These are phyloP conservation scores for Chlamydomonas sphaeroides DNA, from an alignment of 139 green algal species.

Conservation along the genomic window DNA sequence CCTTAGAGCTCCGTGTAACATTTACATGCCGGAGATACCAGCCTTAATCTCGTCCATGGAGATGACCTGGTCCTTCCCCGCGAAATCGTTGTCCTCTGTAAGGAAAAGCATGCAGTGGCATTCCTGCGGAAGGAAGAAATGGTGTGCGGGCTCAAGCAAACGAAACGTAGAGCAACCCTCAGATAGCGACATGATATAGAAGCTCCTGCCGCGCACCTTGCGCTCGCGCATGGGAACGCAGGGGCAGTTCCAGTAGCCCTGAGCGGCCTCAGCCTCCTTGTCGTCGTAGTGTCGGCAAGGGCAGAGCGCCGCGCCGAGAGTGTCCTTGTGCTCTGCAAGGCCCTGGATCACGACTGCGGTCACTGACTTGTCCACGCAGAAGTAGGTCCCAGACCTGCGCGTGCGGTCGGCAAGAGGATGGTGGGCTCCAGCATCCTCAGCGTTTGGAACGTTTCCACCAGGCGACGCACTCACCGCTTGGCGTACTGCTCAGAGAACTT, in stretches of 20 bases:
- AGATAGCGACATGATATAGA: too few relatives aligned
- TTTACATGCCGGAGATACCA: slow-evolving; percentile 54
- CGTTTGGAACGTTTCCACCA: too few relatives aligned
- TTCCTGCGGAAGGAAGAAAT: too few relatives aligned
- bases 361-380: slow-evolving; percentile 98
- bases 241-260: slow-evolving; percentile 99
- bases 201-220: too few relatives aligned
- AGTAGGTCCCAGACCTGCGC: slow-evolving; percentile 91
- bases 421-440: too few relatives aligned
- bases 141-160: too few relatives aligned
- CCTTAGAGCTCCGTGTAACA: neutral
- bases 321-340: slow-evolving; percentile 98
- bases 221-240: slow-evolving; percentile 99
- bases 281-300: slow-evolving; percentile 99
- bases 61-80: slow-evolving; percentile 84
- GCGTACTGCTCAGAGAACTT: slow-evolving; percentile 99
- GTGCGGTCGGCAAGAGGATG: too few relatives aligned
- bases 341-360: slow-evolving; percentile 98
- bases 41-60: slow-evolving; percentile 64
- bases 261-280: slow-evolving; percentile 91
- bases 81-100: slow-evolving; percentile 97
- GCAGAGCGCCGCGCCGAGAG: slow-evolving; percentile 94
- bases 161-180: too few relatives aligned
- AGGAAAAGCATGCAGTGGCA: slow-evolving; percentile 99
- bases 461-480: slow-evolving; percentile 73